A percentile compares a stretch with the other conserved stretches of the same genome.
These are phyloP conservation scores for Fusarium lyarnte DNA, from an alignment of 2,329 filamentous ascomycete species.

Conservation along the genomic window DNA sequence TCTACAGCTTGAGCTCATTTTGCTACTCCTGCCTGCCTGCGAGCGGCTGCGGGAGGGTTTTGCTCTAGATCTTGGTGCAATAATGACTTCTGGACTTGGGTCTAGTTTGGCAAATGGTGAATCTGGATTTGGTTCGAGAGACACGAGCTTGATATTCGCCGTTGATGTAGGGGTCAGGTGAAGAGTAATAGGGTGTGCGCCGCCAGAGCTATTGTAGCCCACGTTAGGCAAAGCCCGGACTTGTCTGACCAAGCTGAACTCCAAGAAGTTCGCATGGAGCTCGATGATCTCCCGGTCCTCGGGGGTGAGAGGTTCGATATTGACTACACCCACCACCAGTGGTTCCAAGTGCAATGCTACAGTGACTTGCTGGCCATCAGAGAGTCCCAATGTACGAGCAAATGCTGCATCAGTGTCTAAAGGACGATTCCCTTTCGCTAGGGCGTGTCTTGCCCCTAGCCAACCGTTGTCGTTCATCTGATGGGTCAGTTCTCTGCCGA, in stretches of 20 bases:
- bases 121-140: conserved; percentile 74
- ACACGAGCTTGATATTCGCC: conserved; percentile 87
- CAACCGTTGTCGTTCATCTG: background rate
- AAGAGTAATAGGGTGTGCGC: conserved; percentile 54
- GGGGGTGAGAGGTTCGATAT: conserved; percentile 93
- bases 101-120: conserved; percentile 91
- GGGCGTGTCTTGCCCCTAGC: rapidly evolving
- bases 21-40: background rate
- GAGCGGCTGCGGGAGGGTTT: conserved; percentile 55
- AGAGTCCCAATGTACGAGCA: conserved; percentile 67
- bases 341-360: conserved; percentile 84
- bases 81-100: conserved; percentile 94
- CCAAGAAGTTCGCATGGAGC: conserved; percentile 92
- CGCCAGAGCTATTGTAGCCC: background rate
- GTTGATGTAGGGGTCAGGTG: conserved; percentile 96
- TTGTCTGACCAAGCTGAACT: conserved; percentile 91
- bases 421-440: background rate
- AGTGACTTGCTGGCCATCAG: conserved; percentile 57
- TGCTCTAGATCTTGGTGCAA: conserved; percentile 88
- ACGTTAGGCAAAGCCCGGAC: conserved; percentile 96
- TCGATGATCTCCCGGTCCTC: conserved; percentile 99
- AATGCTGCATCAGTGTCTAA: conserved; percentile 55
- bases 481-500: background rate
- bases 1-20: background rate
- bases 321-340: conserved; percentile 88